Percentiles rank a stretch among this genome's conserved stretches.
phyloP scores from a whole-genome alignment of 2,329 filamentous ascomycete species.

The Penicillium sp. region DNA sequence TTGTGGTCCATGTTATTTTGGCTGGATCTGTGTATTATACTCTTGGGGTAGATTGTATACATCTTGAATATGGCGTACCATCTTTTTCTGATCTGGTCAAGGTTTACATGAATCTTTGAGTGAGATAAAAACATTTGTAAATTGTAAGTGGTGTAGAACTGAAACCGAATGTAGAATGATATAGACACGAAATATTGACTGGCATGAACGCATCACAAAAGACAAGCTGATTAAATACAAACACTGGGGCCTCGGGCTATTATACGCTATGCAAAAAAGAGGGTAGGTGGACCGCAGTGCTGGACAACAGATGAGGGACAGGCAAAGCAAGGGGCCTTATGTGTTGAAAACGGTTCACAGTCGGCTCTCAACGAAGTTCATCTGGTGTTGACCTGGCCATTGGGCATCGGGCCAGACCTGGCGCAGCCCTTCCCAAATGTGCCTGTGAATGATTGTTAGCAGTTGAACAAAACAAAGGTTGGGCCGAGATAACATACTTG shows the following conservation, averaged over 20 bases:
- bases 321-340: not conserved
- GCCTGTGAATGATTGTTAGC: conserved; percentile 49
- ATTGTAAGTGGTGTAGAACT: not conserved
- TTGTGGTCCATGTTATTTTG: conserved; percentile 12
- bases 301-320: not conserved
- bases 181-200: conserved; percentile 6
- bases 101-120: not conserved
- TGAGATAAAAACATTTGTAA: not conserved
- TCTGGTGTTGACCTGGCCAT: conserved; percentile 72
- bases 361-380: conserved; percentile 72
- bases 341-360: conserved; percentile 53
- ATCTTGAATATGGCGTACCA: conserved; percentile 8
- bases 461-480: conserved; percentile 1
- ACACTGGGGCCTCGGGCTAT: conserved; percentile 3
- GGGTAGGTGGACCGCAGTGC: conserved; percentile 6
- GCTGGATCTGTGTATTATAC: conserved; percentile 12
- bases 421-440: conserved; percentile 92
- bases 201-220: conserved; percentile 5
- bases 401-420: conserved; percentile 86
- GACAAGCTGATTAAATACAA: conserved; percentile 11
- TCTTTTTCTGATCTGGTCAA: conserved; percentile 8
- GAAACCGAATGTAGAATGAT: conserved; percentile 4
- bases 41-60: conserved; percentile 13
- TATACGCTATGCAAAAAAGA: conserved; percentile 20
- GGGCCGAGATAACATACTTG: conserved; percentile 55